Evolutionary conservation across 2,329 filamentous ascomycete species (phyloP), one percentile per base, ranked within the genome.

Genomic region (Aspergillus chevalieri): DNA sequence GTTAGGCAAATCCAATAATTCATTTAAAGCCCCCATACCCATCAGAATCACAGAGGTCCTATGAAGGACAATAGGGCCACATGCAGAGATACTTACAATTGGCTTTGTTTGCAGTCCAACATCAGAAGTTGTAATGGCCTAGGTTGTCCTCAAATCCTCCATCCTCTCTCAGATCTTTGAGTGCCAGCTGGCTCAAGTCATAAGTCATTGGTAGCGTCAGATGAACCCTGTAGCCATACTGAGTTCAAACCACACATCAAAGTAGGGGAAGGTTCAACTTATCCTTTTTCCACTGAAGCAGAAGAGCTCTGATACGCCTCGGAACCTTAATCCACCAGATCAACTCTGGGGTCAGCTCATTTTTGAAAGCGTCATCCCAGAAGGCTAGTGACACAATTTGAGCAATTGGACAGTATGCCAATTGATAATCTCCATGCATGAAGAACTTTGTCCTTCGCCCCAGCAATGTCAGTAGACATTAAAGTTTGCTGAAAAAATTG

Each of bases 121-220:
- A 47, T 26, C 57, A 54, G 43, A 49, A 65, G 49, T 65, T 63
- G 34, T 65, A 64, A 58, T 65, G 45, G 12, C 55, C 48, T 51
- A 65, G 57, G 54, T 62, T 45, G 42, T 65, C 48, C 50, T 64
- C 44, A 39, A 65, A 65, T 48, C 43, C 44, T 46, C 57, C 46
- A 57, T 63, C 58, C 48, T 49, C 38, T 41, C 55, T 57, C 24
- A 64, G 50, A 43, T 64, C 57, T 48, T 51, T 21, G n/a, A 64
- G 57, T 10, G 51, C 58, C 39, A 48, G 48, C 46, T 50, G 51
- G 56, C 56, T 60, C 48, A 51, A 62, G 30, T 61, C 34, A 58
- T 65, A 65, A n/a, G 49, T 62, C 47, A 65, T 65, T 36, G 49
- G 46, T 33, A 62, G 55, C 15, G 47, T 55, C 44, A 7, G 6